Evolutionary conservation across 805 yeast species (phyloP).

Genomic region (Naumovozyma dairenensis): DNA sequence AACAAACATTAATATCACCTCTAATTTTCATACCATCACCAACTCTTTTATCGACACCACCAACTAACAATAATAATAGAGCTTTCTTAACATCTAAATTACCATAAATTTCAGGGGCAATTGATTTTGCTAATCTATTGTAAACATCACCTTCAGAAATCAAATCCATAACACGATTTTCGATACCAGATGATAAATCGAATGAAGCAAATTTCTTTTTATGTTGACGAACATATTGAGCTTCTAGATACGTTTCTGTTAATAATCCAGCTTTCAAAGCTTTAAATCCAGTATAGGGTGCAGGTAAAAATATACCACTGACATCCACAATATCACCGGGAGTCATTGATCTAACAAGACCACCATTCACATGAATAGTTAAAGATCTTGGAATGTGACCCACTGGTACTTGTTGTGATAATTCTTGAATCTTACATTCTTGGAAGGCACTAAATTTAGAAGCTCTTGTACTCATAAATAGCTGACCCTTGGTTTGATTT

Average conservation of each 20-base stretch:
- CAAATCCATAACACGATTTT: conserved; percentile 45
- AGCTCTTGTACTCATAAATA: conserved; percentile 89
- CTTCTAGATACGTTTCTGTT: conserved; percentile 88
- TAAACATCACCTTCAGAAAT: conserved; percentile 61
- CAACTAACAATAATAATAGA: conserved; percentile 69
- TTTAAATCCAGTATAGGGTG: conserved; percentile 91
- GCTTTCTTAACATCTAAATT: conserved; percentile 92
- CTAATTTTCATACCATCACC: conserved; percentile 97
- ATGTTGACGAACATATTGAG: conserved; percentile 77
- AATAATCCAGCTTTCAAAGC: conserved; percentile 88
- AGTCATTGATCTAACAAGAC: conserved; percentile 70
- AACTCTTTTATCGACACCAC: conserved; percentile 90
- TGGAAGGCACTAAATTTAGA: conserved; percentile 93
- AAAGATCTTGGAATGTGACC: conserved; percentile 93
- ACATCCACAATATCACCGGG: conserved; percentile 96
- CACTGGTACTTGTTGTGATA: conserved; percentile 93
- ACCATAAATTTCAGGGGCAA: conserved; percentile 97
- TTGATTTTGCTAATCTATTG: conserved; percentile 70
- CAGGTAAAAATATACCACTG: conserved; percentile 84
- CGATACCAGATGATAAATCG: conserved; percentile 47
- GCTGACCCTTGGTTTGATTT: conserved; percentile 78
- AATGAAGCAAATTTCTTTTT: conserved; percentile 73
- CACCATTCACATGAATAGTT: conserved; percentile 83
- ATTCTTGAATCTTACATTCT: conserved; percentile 89
- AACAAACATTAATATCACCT: conserved; percentile 90